Base-by-base conservation (phyloP, 352 stramenopile species). In the Phytopythium aichiense region DNA sequence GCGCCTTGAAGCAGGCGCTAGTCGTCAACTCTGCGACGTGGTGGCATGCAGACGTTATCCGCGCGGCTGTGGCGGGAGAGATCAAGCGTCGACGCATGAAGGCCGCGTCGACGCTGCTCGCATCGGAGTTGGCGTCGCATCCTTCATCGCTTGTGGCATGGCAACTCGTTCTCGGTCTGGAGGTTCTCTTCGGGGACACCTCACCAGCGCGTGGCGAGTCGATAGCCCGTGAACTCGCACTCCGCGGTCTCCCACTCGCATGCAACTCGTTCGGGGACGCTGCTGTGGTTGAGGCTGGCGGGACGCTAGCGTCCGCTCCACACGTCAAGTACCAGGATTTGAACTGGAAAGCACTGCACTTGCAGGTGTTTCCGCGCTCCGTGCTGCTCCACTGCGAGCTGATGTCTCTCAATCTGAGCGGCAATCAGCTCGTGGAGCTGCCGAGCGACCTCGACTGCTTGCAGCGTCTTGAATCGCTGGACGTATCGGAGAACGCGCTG, bases 401-500 rank as follows among this genome's bases (percentile, higher is more conserved):
- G 28, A 23, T 67, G 57, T 66, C 61, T 38, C 65, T 92, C 49
- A 62, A 88, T 63, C 37, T 92, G 20, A 77, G 71, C 35, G 58
- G 70, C 23, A 92, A 92, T 50, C 55, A 76, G 12, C 61, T 89
- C 16, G 66, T 73, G 11, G 65, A 82, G 13, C 53, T 92, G 16
- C 80, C 82, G 0, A 60, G 50, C 4, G 57, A 64, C 1, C 67
- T 92, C 33, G 58, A 54, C 23, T 63, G 60, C 0, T 60, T 91
- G 30, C 59, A 60, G 7, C 69, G 72, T 28, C 64, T 92, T 0
- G 33, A 69, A 53, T 50, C 74, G 55, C 68, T 92, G 15, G 66
- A 85, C 52, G 58, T 79, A n/a, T 86, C 83, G 28, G 71, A 87
- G 54, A 92, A 92, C 40, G 64, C 77, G 7, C 61, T 92, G 13